Evolutionary conservation across 768 basidiomycete species (phyloP), one percentile per base, ranked within the genome.

Genomic region (Gloeostereum incarnatum): DNA sequence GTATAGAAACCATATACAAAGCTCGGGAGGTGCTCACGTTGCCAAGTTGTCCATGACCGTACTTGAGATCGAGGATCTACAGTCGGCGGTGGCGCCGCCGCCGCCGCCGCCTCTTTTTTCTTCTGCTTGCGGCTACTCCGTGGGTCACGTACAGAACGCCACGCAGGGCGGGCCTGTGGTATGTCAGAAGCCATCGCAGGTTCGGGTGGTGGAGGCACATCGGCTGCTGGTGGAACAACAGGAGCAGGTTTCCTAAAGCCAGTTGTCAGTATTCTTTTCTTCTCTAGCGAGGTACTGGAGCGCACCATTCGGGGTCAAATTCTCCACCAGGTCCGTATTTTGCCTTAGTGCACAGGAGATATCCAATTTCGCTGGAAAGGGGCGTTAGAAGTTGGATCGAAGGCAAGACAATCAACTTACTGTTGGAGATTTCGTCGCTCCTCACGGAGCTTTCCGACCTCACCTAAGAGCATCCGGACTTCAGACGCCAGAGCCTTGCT

Each of bases 261-360:
- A 13, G 43, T 27, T n/a, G 34, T n/a, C 22, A 39, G 23, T 39
- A 39, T 45, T 26, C 6, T 17, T 29, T 40, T 23, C 5, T 5
- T 25, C 16, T 2, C 16, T 5, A 39, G n/a, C 13, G 17, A 36
- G 10, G 3, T 18, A 52, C 59, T 45, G 5, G 29, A 4, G 16
- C 3, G 5, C 25, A 78, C 87, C 88, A 90, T n/a, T 84, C 78
- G 6, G 80, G 72, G 49, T 88, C 81, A 50, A 83, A 91, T 55
- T 87, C 81, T 36, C 88, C 88, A 40, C 85, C 86, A n/a, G 85
- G 78, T 4, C 79, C 80, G 47, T 87, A 85, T 52, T 83, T 83
- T 27, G 82, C 68, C 55, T 75, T 78, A 67, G 81, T 66, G 47
- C 68, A 64, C 43, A 90, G 56, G 18, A 91, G 62, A 40, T 68